Base-by-base conservation (phyloP, 2,329 filamentous ascomycete species). In the Aspergillus sp. region DNA sequence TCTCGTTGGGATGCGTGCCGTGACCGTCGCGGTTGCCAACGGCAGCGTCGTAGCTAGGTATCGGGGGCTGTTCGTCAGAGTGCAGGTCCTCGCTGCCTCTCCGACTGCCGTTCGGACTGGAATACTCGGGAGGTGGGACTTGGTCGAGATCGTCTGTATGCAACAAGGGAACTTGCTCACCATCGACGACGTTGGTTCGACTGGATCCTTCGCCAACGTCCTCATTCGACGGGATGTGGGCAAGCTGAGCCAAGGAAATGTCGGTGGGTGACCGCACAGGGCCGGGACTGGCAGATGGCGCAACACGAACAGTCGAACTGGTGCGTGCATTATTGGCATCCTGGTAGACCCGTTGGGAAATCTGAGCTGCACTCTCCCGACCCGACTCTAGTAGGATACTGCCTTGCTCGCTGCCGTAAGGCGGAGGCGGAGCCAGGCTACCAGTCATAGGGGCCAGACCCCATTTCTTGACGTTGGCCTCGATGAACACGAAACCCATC, bases 401-500 rank as follows among this genome's bases (percentile, higher is more conserved):
- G 69, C 95, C 95, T 78, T 97, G 92, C 79, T 98, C 95, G 64
- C 92, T 97, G 51, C 95, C 95, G 73, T 99, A 99, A 1, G 95
- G 95, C 54, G 95, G 95, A 47, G 95, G 95, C 15, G 95, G 95
- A 28, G 95, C 95, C 61, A 99, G 83, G 71, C 92, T 97, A 61
- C 95, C 95, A 1, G 92, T 97, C 85, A 96, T 96, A 5, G 95
- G 95, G 51, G 95, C 95, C 58, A 99, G 82, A 2, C 95, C 95
- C 95, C 95, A 99, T 82, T 98, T 99, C 87, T 99, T 99, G 62
- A 99, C 95, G 71, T 99, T 99, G 63, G 94, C 95, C 78, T 99
- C 95, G 69, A 99, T 98, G 73, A 98, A 99, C 52, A 99, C 95
- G 73, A 98, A 99, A 36, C 95, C 95, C 72, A 95, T 91, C 75